A percentile compares a stretch with the other conserved stretches of the same genome.
Evolutionary conservation across 805 yeast genomes (phyloP).

Genomic region (Candida maris): DNA sequence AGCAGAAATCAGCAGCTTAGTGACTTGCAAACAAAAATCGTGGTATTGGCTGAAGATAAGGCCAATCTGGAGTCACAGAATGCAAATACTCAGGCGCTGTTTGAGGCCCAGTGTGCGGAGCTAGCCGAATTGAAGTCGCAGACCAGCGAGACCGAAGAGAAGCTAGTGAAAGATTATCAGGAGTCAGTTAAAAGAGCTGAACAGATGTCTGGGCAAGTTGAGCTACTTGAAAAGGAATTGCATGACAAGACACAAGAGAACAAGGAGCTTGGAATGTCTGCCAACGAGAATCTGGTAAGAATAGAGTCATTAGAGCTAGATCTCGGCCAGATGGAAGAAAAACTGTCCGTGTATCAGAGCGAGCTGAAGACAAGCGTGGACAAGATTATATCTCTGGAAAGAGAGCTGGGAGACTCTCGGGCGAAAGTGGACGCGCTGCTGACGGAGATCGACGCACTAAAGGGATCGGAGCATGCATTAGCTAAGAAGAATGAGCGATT

Average conservation of each 20-base stretch:
- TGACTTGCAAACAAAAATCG: slow-evolving; percentile 17
- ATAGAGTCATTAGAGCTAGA: slow-evolving; percentile 13
- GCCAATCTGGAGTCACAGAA: slow-evolving; percentile 17
- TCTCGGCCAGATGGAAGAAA: slow-evolving; percentile 11
- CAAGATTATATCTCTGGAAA: slow-evolving; percentile 10
- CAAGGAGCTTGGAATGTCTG: slow-evolving; percentile 9
- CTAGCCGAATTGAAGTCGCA: slow-evolving; percentile 13
- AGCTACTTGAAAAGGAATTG: slow-evolving; percentile 9
- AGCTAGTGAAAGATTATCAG: slow-evolving; percentile 3
- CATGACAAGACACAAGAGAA: slow-evolving; percentile 8
- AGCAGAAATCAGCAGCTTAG: slow-evolving; percentile 8
- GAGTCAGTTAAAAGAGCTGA: slow-evolving; percentile 9
- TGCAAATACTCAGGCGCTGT: slow-evolving; percentile 15
- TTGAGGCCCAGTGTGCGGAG: slow-evolving; percentile 23
- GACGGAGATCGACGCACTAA: slow-evolving; percentile 7
- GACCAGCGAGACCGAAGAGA: slow-evolving; percentile 6
- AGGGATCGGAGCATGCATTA: slow-evolving; percentile 6
- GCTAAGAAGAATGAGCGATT: slow-evolving; percentile 5
- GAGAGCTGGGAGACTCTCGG: slow-evolving; percentile 6
- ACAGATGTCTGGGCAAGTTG: slow-evolving; percentile 15
- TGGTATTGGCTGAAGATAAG: slow-evolving; percentile 24
- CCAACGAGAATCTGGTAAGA: slow-evolving; percentile 8
- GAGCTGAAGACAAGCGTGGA: slow-evolving; percentile 11
- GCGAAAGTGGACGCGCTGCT: slow-evolving; percentile 7
- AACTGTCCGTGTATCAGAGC: slow-evolving; percentile 8